These are phyloP conservation scores for Babesia microti DNA, from an alignment of 169 alveolate species.

Conservation along the genomic window DNA sequence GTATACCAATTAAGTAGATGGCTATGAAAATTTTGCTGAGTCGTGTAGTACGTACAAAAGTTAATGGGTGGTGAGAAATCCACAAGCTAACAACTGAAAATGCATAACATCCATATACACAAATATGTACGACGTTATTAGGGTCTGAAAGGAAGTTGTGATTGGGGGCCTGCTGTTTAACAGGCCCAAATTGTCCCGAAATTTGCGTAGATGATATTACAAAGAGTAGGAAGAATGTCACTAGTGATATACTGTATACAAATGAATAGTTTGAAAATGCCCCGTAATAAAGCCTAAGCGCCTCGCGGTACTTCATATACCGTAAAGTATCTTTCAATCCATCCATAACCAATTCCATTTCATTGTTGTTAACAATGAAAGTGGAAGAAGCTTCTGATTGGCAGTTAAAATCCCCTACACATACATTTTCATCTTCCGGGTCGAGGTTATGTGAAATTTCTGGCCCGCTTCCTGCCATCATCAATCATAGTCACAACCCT, in stretches of 20 bases:
- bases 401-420: no score
- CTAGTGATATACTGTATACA: constrained; percentile 18
- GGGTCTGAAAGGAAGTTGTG: constrained; percentile 1
- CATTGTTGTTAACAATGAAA: no score
- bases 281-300: constrained; percentile 40
- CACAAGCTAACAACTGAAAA: constrained; percentile 26
- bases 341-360: no score
- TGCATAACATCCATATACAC: constrained; percentile 6
- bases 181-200: constrained; percentile 35
- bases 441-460: no score
- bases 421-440: no score
- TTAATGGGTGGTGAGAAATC: constrained; percentile 28
- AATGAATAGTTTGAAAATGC: constrained; percentile 35
- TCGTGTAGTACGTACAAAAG: constrained; percentile 7
- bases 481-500: no score
- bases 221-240: constrained; percentile 25
- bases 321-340: constrained; percentile 45
- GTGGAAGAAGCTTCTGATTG: no score
- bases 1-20: constrained; percentile 9
- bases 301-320: constrained; percentile 61
- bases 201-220: constrained; percentile 31
- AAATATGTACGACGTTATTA: constrained; percentile 10
- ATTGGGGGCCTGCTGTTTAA: constrained; percentile 9
- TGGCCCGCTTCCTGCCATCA: no score
- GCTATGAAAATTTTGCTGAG: constrained; percentile 3